phyloP scores from a whole-genome alignment of 192 early-diverging fungal species.

The Podila clonocystis region DNA sequence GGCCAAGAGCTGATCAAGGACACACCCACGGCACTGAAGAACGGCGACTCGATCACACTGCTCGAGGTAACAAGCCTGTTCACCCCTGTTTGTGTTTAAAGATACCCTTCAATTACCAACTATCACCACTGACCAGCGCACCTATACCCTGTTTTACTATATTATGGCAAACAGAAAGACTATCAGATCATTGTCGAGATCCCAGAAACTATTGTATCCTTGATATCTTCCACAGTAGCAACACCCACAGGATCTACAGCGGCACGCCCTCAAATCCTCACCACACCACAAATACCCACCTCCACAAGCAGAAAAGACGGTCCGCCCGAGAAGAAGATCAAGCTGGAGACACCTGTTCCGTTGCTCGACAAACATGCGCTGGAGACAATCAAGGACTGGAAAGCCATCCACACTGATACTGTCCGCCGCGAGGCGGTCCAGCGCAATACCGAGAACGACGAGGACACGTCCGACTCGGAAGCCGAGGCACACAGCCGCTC shows the following conservation, averaged over 20 bases:
- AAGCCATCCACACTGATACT: background rate
- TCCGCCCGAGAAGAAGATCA: too few species aligned
- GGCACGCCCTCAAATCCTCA: too few species aligned
- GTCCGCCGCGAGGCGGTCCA: background rate
- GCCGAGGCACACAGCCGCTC: background rate
- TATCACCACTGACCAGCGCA: too few species aligned
- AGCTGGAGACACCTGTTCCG: too few species aligned
- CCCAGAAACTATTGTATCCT: background rate
- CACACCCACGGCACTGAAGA: background rate
- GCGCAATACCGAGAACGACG: background rate
- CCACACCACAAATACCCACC: too few species aligned
- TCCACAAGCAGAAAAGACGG: too few species aligned
- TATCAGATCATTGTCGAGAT: background rate
- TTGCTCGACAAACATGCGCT: background rate
- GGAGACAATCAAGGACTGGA: background rate
- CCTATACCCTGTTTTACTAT: background rate
- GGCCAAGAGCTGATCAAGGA: constrained; percentile 21
- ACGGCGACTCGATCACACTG: constrained; percentile 16
- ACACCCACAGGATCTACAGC: too few species aligned
- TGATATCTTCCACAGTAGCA: too few species aligned
- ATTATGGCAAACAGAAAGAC: background rate
- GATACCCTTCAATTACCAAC: too few species aligned
- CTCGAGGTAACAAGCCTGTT: constrained; percentile 22
- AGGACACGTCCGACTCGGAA: constrained; percentile 36
- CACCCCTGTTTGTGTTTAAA: too few species aligned